Percentiles rank a stretch among this genome's conserved stretches.
phyloP scores from a whole-genome alignment of 75 land plant genomes.

The Chamaecyparis obtusa region DNA sequence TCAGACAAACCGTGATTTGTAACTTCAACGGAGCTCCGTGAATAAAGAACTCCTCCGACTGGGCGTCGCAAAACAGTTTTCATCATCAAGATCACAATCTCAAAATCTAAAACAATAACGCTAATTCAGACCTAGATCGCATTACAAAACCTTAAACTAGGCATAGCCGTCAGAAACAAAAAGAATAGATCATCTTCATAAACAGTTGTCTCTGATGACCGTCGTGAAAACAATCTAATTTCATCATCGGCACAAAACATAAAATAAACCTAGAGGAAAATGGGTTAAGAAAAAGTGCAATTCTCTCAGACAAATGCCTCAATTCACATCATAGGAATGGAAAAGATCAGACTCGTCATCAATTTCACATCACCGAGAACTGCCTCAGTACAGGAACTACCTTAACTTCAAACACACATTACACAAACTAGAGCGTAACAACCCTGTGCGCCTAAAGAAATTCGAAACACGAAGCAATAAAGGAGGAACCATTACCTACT shows the following conservation, averaged over 20 bases:
- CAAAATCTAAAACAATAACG: neutral
- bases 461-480: no score
- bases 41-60: neutral
- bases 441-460: no score
- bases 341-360: neutral
- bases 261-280: neutral
- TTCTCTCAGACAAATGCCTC: constrained; percentile 3
- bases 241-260: neutral
- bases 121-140: neutral
- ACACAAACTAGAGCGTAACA: no score
- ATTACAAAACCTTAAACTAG: neutral
- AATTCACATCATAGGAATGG: neutral
- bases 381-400: no score
- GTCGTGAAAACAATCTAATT: neutral
- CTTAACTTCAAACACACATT: no score
- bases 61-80: neutral
- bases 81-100: neutral
- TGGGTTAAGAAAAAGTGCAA: no score
- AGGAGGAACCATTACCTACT: no score
- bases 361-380: neutral
- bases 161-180: neutral
- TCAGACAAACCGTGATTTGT: neutral
- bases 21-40: neutral
- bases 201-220: neutral
- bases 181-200: neutral